phyloP scores from a whole-genome alignment of 139 green algal species.

The Deuterostichococcus epilithicus region DNA sequence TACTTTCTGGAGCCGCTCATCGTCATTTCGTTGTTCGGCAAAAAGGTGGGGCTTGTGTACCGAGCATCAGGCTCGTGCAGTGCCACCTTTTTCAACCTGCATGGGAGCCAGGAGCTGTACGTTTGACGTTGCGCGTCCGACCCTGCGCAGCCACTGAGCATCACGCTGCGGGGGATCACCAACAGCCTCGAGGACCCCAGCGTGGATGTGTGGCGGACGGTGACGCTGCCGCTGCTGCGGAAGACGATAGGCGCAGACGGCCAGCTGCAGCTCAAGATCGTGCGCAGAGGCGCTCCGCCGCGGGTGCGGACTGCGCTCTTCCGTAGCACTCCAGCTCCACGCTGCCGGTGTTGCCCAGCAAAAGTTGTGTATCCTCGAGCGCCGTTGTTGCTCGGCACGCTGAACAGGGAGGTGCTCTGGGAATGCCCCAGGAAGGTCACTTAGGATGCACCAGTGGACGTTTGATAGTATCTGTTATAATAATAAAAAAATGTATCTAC shows the following conservation, averaged over 20 bases:
- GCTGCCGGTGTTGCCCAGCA: no score
- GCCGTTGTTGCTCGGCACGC: no score
- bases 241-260: constrained; percentile 51
- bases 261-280: constrained; percentile 68
- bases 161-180: constrained; percentile 87
- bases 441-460: no score
- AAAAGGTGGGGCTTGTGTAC: constrained; percentile 57
- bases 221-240: constrained; percentile 88
- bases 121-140: not conserved
- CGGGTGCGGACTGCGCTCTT: not conserved
- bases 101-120: not conserved
- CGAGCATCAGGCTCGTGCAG: not conserved
- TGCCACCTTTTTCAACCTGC: not conserved
- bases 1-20: constrained; percentile 94
- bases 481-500: no score
- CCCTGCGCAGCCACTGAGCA: constrained; percentile 59
- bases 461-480: no score
- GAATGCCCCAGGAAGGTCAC: no score
- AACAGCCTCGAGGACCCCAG: constrained; percentile 80
- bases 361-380: no score
- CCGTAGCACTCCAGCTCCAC: no score
- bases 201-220: constrained; percentile 84
- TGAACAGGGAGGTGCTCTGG: no score
- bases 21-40: constrained; percentile 84
- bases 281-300: constrained; percentile 65